Conservation (phyloP, 2,329 filamentous ascomycete species). For the Colletotrichum truncatum region DNA sequence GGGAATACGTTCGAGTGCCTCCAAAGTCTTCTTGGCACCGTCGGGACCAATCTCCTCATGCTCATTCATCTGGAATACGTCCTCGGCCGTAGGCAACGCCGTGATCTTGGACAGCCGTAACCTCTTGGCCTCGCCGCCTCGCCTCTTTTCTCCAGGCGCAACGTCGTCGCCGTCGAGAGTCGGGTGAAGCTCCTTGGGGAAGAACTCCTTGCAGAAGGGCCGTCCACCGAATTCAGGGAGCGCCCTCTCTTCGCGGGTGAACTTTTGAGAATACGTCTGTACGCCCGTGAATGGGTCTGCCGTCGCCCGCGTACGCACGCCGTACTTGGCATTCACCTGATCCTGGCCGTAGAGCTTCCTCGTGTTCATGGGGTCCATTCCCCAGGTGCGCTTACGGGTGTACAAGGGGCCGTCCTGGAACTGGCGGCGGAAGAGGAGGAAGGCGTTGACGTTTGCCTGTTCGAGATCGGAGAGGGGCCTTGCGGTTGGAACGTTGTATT, state of each 20-base stretch:
- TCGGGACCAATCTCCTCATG: constrained; percentile 38
- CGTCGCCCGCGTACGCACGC: constrained; percentile 61
- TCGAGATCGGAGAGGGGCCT: constrained; percentile 55
- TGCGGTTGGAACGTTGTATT: constrained; percentile 58
- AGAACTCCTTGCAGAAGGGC: constrained; percentile 62
- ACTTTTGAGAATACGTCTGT: constrained; percentile 66
- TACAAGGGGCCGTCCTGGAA: constrained; percentile 65
- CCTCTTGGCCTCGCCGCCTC: constrained; percentile 51
- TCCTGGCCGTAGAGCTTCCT: constrained; percentile 62
- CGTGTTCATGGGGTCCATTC: constrained; percentile 47
- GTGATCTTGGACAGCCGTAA: constrained; percentile 58
- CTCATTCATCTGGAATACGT: constrained; percentile 53
- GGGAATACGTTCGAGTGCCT: constrained; percentile 54
- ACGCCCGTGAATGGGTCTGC: constrained; percentile 67
- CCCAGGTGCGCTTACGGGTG: constrained; percentile 55
- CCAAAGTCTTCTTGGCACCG: constrained; percentile 48
- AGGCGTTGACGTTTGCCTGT: constrained; percentile 56
- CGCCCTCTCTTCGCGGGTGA: constrained; percentile 59
- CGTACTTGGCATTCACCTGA: constrained; percentile 67
- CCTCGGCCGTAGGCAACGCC: constrained; percentile 58
- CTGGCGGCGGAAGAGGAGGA: constrained; percentile 65
- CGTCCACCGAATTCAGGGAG: constrained; percentile 63
- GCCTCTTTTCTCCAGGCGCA: constrained; percentile 23
- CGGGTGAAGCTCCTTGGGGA: constrained; percentile 64
- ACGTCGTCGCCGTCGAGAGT: constrained; percentile 60